Conservation (phyloP, 2,329 filamentous ascomycete genomes). For the Fusarium penzigii region DNA sequence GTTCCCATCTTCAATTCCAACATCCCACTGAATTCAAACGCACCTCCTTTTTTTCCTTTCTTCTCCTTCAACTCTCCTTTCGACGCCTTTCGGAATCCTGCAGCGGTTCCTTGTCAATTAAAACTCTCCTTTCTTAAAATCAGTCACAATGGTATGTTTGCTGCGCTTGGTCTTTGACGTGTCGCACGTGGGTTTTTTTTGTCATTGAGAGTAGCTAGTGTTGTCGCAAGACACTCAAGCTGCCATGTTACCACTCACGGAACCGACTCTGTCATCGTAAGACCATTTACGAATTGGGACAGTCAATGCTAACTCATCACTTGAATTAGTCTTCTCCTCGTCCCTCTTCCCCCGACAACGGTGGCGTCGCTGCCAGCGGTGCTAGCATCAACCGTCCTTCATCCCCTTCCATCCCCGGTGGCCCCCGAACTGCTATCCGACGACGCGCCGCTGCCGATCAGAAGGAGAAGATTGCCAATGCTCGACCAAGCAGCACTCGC, state of each 20-base stretch:
- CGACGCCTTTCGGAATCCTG: slow-evolving; percentile 32
- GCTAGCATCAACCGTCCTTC: slow-evolving; percentile 74
- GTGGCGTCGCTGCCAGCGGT: slow-evolving; percentile 62
- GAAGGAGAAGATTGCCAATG: slow-evolving; percentile 96
- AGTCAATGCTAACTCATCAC: not conserved
- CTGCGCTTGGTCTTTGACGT: slow-evolving; percentile 1
- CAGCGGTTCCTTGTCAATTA: slow-evolving; percentile 33
- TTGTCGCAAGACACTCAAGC: slow-evolving; percentile 21
- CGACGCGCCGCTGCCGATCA: slow-evolving; percentile 94
- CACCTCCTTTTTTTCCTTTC: slow-evolving; percentile 23
- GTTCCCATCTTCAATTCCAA: slow-evolving; percentile 25
- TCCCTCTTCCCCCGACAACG: slow-evolving; percentile 59
- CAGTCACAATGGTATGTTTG: slow-evolving; percentile 36
- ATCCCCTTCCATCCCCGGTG: slow-evolving; percentile 87
- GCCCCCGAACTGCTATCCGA: slow-evolving; percentile 92
- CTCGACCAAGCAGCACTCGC: slow-evolving; percentile 85
- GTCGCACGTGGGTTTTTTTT: slow-evolving; percentile 17
- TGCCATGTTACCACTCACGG: slow-evolving; percentile 11
- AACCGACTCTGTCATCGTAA: not conserved
- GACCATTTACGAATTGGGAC: not conserved
- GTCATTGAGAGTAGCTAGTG: slow-evolving; percentile 19
- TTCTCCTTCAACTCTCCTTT: slow-evolving; percentile 10
- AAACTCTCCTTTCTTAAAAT: slow-evolving; percentile 14
- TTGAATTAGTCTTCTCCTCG: slow-evolving; percentile 56
- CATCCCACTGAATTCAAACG: slow-evolving; percentile 1